A percentile compares a stretch with the other conserved stretches of the same genome.
Conservation (phyloP, 2,329 filamentous ascomycete species). For the Cytospora mali region DNA sequence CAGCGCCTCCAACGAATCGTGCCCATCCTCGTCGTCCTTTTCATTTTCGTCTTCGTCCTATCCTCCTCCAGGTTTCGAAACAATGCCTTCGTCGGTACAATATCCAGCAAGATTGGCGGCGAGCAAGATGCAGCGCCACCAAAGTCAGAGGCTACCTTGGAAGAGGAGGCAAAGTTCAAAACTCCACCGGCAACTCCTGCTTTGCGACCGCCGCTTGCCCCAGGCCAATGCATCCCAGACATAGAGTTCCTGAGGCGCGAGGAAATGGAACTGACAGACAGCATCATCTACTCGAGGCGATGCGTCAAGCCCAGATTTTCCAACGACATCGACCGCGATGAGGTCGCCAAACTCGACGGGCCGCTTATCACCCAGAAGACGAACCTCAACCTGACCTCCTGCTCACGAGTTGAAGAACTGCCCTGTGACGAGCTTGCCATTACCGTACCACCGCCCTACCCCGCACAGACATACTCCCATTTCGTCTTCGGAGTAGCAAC, state of each 20-base stretch:
- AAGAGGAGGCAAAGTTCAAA: slow-evolving; percentile 25
- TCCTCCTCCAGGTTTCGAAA: slow-evolving; percentile 26
- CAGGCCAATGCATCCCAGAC: slow-evolving; percentile 30
- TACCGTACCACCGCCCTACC: slow-evolving; percentile 48
- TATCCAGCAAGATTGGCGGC: slow-evolving; percentile 22
- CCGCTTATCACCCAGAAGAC: slow-evolving; percentile 41
- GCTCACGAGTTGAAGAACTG: slow-evolving; percentile 30
- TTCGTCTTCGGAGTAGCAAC: slow-evolving; percentile 63
- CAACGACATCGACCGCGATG: slow-evolving; percentile 39
- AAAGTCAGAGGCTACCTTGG: slow-evolving; percentile 22
- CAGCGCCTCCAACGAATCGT: slow-evolving; percentile 29
- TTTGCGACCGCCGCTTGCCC: slow-evolving; percentile 25
- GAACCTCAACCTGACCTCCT: slow-evolving; percentile 36
- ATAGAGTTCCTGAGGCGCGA: slow-evolving; percentile 35
- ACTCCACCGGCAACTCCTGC: slow-evolving; percentile 15
- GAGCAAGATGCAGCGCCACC: slow-evolving; percentile 4
- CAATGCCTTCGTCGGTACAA: slow-evolving; percentile 19
- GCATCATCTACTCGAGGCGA: slow-evolving; percentile 47
- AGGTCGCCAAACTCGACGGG: slow-evolving; percentile 41
- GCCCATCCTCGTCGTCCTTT: slow-evolving; percentile 23
- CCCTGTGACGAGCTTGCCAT: slow-evolving; percentile 49
- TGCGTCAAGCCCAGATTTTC: slow-evolving; percentile 46
- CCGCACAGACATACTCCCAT: slow-evolving; percentile 48
- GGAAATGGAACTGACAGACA: slow-evolving; percentile 42
- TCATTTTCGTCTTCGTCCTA: slow-evolving; percentile 26